Percentiles rank a stretch among this genome's conserved stretches.
phyloP scores from a whole-genome alignment of 1,284 basidiomycete genomes.

The Phlebopus sp. region DNA sequence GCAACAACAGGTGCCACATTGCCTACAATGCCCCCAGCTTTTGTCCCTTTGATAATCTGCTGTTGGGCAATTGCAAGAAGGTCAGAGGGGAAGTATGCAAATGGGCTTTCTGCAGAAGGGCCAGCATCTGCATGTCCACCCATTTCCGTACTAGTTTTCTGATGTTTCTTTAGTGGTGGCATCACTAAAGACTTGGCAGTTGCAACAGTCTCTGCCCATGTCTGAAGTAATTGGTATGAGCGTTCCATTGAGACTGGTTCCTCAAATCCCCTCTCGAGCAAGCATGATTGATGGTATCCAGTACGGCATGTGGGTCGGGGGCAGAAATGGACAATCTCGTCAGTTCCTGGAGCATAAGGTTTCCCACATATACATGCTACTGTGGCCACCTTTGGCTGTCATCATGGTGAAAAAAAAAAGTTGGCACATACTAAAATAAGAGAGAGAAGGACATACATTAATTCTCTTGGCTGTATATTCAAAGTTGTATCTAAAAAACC shows the following conservation, averaged over 20 bases:
- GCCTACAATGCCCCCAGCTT: slow-evolving; percentile 40
- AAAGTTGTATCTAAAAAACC: slow-evolving; percentile 43
- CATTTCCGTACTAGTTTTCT: slow-evolving; percentile 5
- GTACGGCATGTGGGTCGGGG: slow-evolving; percentile 43
- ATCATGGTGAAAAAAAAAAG: background rate
- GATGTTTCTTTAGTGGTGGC: slow-evolving; percentile 27
- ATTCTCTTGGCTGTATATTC: slow-evolving; percentile 33
- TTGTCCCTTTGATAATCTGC: slow-evolving; percentile 45
- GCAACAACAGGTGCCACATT: slow-evolving; percentile 42
- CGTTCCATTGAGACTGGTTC: slow-evolving; percentile 13
- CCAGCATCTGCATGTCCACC: too few relatives aligned
- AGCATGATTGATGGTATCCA: slow-evolving; percentile 43
- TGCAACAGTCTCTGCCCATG: slow-evolving; percentile 14
- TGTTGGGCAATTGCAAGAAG: slow-evolving; percentile 43
- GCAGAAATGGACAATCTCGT: slow-evolving; percentile 47
- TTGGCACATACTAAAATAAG: background rate
- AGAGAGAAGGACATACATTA: slow-evolving; percentile 24
- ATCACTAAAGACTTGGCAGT: slow-evolving; percentile 9
- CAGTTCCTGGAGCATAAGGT: slow-evolving; percentile 40
- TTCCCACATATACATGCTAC: slow-evolving; percentile 39
- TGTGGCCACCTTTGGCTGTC: slow-evolving; percentile 35
- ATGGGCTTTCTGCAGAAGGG: slow-evolving; percentile 5
- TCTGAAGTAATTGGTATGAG: slow-evolving; percentile 7
- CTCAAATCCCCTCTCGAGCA: slow-evolving; percentile 34
- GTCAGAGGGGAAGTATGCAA: slow-evolving; percentile 31